Conservation (phyloP, 2,329 filamentous ascomycete genomes). For the Drechslerella coelobrocha region DNA sequence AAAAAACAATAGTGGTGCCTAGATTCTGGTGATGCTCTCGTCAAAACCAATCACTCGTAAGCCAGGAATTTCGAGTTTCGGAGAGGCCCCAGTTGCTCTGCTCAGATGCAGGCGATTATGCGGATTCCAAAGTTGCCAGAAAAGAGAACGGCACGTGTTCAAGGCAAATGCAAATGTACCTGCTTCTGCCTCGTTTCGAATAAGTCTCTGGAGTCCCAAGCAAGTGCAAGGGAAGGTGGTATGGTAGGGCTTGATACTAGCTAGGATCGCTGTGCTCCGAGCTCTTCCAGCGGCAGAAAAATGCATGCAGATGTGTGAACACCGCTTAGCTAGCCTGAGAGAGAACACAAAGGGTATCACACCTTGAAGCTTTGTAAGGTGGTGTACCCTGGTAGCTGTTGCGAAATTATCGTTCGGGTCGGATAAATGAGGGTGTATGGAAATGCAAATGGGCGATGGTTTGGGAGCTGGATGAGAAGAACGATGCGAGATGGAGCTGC, state of each 20-base stretch:
- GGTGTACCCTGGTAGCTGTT: slow-evolving; percentile 19
- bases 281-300: slow-evolving; percentile 36
- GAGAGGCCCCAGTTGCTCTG: not conserved
- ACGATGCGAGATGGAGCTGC: slow-evolving; percentile 43
- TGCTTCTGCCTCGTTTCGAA: slow-evolving; percentile 43
- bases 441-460: not conserved
- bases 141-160: slow-evolving; percentile 46
- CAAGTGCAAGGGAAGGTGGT: slow-evolving; percentile 23
- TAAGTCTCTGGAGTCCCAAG: slow-evolving; percentile 1
- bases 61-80: no score
- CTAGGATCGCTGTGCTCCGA: slow-evolving; percentile 47
- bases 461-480: slow-evolving; percentile 10
- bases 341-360: slow-evolving; percentile 34
- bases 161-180: slow-evolving; percentile 40
- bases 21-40: no score
- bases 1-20: no score
- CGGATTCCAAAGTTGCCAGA: slow-evolving; percentile 17
- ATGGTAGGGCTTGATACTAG: slow-evolving; percentile 40
- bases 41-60: no score
- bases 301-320: slow-evolving; percentile 38
- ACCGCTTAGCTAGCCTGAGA: slow-evolving; percentile 19
- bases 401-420: slow-evolving; percentile 5
- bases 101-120: slow-evolving; percentile 3
- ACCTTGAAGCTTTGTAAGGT: slow-evolving; percentile 30
- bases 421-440: slow-evolving; percentile 23